phyloP scores from a whole-genome alignment of 176 grass and related monocot species.

The Calamus simplicifolius region DNA sequence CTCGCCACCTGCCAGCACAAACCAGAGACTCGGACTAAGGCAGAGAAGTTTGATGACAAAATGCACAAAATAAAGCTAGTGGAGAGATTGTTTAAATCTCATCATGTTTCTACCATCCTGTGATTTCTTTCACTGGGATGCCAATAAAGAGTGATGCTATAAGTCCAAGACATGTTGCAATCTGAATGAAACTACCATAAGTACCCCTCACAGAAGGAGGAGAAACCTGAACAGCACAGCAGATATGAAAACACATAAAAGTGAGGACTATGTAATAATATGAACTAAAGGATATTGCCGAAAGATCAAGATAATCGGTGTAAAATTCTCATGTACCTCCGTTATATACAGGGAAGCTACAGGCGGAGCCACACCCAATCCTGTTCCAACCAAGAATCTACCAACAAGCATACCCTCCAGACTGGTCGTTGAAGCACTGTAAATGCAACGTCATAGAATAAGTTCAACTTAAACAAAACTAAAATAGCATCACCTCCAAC shows the following conservation, averaged over 20 bases:
- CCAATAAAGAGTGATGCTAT: conserved; percentile 73
- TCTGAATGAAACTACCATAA: conserved; percentile 96
- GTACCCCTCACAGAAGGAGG: conserved; percentile 77
- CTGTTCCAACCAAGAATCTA: conserved; percentile 97
- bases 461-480: too few species aligned
- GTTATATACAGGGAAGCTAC: conserved; percentile 81
- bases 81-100: background rate
- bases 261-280: background rate
- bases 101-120: conserved; percentile 49
- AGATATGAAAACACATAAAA: background rate
- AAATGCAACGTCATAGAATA: conserved; percentile 5
- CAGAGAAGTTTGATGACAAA: conserved; percentile 1
- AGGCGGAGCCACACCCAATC: conserved; percentile 86
- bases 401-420: conserved; percentile 85
- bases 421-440: conserved; percentile 71
- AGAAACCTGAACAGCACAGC: conserved; percentile 45
- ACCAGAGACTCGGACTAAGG: background rate
- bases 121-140: conserved; percentile 73
- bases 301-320: background rate
- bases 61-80: background rate
- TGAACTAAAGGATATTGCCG: background rate
- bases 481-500: too few species aligned
- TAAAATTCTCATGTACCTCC: conserved; percentile 47
- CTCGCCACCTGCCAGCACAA: conserved; percentile 65
- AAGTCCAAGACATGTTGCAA: conserved; percentile 89